A percentile compares a stretch with the other conserved stretches of the same genome.
phyloP scores from a whole-genome alignment of 208 protist species.

The Acanthamoeba royreba region DNA sequence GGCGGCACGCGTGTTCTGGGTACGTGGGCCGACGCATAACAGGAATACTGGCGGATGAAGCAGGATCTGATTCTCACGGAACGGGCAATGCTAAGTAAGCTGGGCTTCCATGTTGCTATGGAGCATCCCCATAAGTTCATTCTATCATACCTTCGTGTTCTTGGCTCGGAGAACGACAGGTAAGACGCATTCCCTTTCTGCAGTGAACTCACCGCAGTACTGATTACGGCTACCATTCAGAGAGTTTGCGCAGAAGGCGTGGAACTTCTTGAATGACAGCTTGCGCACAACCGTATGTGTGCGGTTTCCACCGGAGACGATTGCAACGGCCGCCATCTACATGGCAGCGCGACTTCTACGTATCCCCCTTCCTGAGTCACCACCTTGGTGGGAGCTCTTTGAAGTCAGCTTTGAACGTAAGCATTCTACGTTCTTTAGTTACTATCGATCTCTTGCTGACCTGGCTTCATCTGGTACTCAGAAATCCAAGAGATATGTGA shows the following conservation, averaged over 20 bases:
- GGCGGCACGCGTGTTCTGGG: neutral
- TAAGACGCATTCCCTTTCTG: neutral
- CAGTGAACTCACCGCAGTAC: neutral
- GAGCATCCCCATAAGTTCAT: conserved; percentile 74
- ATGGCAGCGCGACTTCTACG: conserved; percentile 50
- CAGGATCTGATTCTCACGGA: conserved; percentile 59
- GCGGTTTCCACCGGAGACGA: conserved; percentile 46
- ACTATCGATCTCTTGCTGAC: neutral
- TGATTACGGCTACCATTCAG: neutral
- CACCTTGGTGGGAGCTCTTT: conserved; percentile 69
- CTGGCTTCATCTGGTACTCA: neutral
- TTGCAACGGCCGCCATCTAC: conserved; percentile 68
- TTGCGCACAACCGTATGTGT: conserved; percentile 60
- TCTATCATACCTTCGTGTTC: conserved; percentile 55
- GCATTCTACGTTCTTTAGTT: neutral
- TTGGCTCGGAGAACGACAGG: neutral
- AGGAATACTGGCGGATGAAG: conserved; percentile 51
- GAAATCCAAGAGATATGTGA: conserved; percentile 18
- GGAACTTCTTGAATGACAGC: conserved; percentile 66
- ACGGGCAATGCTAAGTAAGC: conserved; percentile 52
- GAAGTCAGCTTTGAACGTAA: conserved; percentile 52
- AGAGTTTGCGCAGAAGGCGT: conserved; percentile 56
- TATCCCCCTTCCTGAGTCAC: conserved; percentile 53
- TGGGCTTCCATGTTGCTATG: conserved; percentile 62
- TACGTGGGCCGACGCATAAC: neutral